phyloP scores from a whole-genome alignment of 257 asterid species.

The Penstemon barbatus region DNA sequence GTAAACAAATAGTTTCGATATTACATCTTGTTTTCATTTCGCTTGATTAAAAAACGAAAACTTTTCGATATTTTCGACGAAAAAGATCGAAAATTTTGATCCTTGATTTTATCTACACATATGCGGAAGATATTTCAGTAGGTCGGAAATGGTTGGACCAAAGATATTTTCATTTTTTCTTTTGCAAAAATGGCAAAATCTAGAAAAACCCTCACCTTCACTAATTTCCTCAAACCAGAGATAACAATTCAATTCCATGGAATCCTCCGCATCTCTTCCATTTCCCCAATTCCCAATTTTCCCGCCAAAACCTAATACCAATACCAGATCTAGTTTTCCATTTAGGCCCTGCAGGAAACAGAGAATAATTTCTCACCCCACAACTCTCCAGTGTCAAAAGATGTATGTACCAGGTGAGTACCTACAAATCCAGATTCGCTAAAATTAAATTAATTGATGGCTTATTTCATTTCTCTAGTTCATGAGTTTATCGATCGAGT shows the following conservation, averaged over 20 bases:
- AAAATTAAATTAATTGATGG: not conserved
- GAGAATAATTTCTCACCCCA: constrained; percentile 31
- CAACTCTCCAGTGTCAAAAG: constrained; percentile 61
- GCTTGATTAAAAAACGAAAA: too few species aligned
- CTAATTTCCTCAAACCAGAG: not conserved
- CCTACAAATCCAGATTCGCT: not conserved
- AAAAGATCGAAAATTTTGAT: too few species aligned
- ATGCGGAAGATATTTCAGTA: too few species aligned
- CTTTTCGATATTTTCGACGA: too few species aligned
- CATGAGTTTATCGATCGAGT: not conserved
- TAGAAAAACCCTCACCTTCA: not conserved
- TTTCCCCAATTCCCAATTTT: constrained; percentile 29
- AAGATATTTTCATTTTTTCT: too few species aligned
- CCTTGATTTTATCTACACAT: too few species aligned
- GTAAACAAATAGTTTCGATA: too few species aligned
- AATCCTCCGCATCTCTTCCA: constrained; percentile 35
- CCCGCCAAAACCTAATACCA: constrained; percentile 32
- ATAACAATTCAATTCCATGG: constrained; percentile 36
- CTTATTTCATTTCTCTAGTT: not conserved
- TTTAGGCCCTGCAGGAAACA: constrained; percentile 34
- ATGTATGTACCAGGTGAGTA: constrained; percentile 89
- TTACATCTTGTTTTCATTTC: too few species aligned
- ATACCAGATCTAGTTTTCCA: constrained; percentile 29
- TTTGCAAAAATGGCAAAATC: too few species aligned
- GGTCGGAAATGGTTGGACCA: too few species aligned